Base-by-base conservation (phyloP, 805 yeast genomes). In the Myxozyma neotropica region DNA sequence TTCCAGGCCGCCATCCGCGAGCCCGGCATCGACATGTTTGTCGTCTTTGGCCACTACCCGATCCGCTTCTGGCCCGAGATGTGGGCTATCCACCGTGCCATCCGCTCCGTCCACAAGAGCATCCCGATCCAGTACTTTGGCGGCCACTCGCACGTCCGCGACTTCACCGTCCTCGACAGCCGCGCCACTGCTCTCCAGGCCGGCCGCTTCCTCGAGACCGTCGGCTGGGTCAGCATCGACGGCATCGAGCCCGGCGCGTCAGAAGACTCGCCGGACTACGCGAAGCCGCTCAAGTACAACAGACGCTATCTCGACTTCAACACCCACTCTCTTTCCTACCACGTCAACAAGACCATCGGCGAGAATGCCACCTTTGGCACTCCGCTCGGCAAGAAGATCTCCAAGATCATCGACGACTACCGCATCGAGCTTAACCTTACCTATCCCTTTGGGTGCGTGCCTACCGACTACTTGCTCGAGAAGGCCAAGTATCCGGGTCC, bases 71-170 rank as follows among this genome's bases (percentile, higher is more conserved):
- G 86, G 85, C 66, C 70, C 2, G 91, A 87, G 69, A 69, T 83
- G 62, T 73, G 73, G 58, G 58, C 73, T 2, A 71, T 86, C 42
- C 84, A 85, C 64, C 45, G 69, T 0, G 72, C 71, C 4, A 72
- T 93, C 27, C 80, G 97, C 60, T 59, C 70, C 26, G 75, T 73
- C 27, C 87, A 82, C 67, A 93, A 95, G 4, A 71, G 78, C 31
- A 78, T 80, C 0, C 76, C 84, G 0, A 87, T 93, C 54, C 96
- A 90, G 71, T 89, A 87, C 67, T 86, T 93, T 73, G 98, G 97
- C 1, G 98, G 97, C 0, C 98, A 93, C 73, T 85, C 95, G 29
- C 98, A 93, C 71, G 84, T 93, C 15, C 78, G 98, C 62, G 98
- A 93, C 72, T 93, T 87, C 72, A 80, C 83, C 6, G 75, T 82